A percentile compares a stretch with the other conserved stretches of the same genome.
Evolutionary conservation across 148 eudicot species (phyloP).

Genomic region (Spergularia marina): DNA sequence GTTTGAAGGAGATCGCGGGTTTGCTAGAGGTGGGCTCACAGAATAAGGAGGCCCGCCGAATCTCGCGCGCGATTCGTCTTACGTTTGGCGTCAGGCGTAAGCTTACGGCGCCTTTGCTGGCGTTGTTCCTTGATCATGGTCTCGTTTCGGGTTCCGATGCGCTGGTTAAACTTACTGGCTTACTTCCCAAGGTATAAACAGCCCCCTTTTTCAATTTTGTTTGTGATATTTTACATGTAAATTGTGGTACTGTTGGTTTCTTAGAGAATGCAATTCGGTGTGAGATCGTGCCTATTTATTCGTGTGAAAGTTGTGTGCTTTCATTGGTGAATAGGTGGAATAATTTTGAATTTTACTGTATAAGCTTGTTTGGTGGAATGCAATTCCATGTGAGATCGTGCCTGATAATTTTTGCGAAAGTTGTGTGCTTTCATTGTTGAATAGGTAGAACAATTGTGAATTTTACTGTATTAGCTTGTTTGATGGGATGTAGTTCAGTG

Average conservation of each 20-base stretch:
- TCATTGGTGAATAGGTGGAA: not conserved
- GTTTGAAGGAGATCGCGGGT: constrained; percentile 78
- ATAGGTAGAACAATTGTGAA: too few species aligned
- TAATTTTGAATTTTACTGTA: not conserved
- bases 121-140: constrained; percentile 57
- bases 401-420: not conserved
- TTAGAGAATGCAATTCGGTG: too few species aligned
- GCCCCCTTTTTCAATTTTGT: not conserved
- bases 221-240: not conserved
- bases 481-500: too few species aligned
- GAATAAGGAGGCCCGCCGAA: constrained; percentile 66
- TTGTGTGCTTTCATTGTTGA: not conserved
- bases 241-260: not conserved
- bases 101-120: constrained; percentile 57
- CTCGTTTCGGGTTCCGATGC: constrained; percentile 76
- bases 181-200: constrained; percentile 65
- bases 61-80: constrained; percentile 69
- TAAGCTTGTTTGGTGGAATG: too few species aligned
- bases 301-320: not conserved
- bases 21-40: constrained; percentile 72
- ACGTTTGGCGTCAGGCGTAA: constrained; percentile 65
- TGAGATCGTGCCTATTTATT: not conserved
- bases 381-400: not conserved
- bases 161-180: constrained; percentile 53
- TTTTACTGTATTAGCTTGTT: not conserved